Evolutionary conservation across 495 filamentous ascomycete genomes (phyloP).

Genomic region (Chaetomidium leptoderma): DNA sequence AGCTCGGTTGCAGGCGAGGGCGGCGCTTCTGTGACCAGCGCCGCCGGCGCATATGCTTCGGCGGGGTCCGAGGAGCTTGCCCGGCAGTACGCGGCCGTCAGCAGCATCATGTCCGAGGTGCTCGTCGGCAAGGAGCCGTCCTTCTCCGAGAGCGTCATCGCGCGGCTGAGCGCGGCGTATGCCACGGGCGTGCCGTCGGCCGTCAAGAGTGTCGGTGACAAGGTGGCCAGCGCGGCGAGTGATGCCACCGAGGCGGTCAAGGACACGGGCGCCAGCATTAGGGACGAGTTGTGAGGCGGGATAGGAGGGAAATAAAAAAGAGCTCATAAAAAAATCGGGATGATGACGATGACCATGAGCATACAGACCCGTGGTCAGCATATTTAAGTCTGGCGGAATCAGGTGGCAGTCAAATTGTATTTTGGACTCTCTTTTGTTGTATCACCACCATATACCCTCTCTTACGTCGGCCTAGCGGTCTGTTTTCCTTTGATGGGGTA

Average conservation of each 20-base stretch:
- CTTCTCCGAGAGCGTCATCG: constrained; percentile 77
- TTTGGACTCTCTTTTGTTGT: constrained; percentile 14
- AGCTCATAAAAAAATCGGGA: neutral
- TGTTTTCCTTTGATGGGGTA: neutral
- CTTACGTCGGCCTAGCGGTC: neutral
- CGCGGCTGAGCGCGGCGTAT: constrained; percentile 61
- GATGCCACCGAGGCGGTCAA: constrained; percentile 47
- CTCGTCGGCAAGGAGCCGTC: constrained; percentile 72
- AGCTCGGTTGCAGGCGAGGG: no score
- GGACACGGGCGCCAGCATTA: constrained; percentile 35
- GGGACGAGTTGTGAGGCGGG: constrained; percentile 54
- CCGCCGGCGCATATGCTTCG: constrained; percentile 53
- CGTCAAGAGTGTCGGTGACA: constrained; percentile 31
- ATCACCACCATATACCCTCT: constrained; percentile 12
- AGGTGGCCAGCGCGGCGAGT: constrained; percentile 35
- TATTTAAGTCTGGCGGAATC: neutral
- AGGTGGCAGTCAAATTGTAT: neutral
- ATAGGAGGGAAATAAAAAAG: neutral
- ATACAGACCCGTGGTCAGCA: neutral
- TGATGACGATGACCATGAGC: constrained; percentile 17
- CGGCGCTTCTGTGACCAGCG: constrained; percentile 43
- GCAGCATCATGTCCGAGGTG: constrained; percentile 70
- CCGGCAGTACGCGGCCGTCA: constrained; percentile 64
- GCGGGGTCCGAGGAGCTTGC: constrained; percentile 50
- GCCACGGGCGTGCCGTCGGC: constrained; percentile 31